Evolutionary conservation across 1,284 basidiomycete species (phyloP), one percentile per base, ranked within the genome.

Genomic region (Ceratobasidium sp.): DNA sequence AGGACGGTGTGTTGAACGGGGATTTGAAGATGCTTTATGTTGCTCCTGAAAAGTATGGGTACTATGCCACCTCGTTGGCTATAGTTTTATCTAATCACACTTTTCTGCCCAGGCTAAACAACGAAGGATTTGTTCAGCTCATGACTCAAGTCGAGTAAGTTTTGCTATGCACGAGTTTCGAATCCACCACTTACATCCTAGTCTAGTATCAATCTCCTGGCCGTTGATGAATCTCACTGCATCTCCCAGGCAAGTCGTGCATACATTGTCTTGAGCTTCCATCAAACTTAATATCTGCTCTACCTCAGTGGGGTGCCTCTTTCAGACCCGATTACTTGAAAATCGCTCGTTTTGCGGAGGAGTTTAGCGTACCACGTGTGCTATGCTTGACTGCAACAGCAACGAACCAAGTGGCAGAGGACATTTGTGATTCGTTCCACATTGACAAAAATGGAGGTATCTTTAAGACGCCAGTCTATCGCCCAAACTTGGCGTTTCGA

Each of bases 311-410:
- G 52, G 52, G 57, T 14, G 45, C 46, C 10, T 14, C 43, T 23
- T 74, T 69, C n/a, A 71, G 74, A 26, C 74, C 74, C 26, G 74
- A 75, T 21, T 75, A 75, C 50, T 62, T 75, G 21, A 75, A 75
- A 34, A 74, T 75, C 34, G 74, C 74, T 18, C 69, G 74, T 34
- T 75, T 75, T 28, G 74, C 53, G 8, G 61, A 74, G 59, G 74
- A 75, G 62, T 72, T 67, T 43, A 53, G 58, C 30, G 70, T 70
- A 18, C 30, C 60, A 21, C 57, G 74, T 18, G 59, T 64, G 23
- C 50, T 75, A 23, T 75, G 74, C 53, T 50, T 75, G 41, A 75
- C 74, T 9, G 74, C 74, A 8, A 75, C 74, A 5, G 74, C 74
- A 18, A 75, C 74, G 2, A 39, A 73, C n/a, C 50, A 59, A 16